Evolutionary conservation across 495 filamentous ascomycete species (phyloP).

Genomic region (Penicillium longicatenatum): DNA sequence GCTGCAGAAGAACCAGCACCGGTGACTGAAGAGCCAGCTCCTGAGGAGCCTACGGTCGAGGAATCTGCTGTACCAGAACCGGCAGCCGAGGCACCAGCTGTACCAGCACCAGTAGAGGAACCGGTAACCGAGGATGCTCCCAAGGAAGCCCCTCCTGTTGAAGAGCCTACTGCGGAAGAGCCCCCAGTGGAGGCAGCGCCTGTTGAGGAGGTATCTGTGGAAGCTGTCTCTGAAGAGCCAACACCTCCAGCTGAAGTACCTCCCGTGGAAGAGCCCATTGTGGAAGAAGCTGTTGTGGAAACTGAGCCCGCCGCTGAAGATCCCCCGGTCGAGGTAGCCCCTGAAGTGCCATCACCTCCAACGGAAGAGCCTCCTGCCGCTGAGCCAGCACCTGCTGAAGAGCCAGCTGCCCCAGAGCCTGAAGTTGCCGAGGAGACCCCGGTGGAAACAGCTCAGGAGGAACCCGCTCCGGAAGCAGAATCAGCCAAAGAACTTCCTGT

Average conservation of each 20-base stretch:
- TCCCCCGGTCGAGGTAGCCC: background rate
- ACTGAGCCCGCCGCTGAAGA: slow-evolving; percentile 4
- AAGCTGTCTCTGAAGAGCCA: background rate
- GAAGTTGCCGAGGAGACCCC: background rate
- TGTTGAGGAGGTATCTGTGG: slow-evolving; percentile 18
- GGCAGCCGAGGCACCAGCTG: background rate
- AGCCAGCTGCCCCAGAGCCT: slow-evolving; percentile 4
- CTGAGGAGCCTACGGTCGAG: slow-evolving; percentile 1
- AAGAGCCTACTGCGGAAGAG: background rate
- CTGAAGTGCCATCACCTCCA: background rate
- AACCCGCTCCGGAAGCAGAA: slow-evolving; percentile 9
- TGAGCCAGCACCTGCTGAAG: slow-evolving; percentile 5
- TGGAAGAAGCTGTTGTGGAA: background rate
- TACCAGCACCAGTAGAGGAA: too few species aligned
- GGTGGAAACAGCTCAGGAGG: slow-evolving; percentile 1
- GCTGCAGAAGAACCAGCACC: slow-evolving; percentile 4
- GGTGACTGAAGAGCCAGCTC: background rate
- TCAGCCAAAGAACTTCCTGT: slow-evolving; percentile 16
- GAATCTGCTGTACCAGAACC: background rate
- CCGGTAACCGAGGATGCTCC: background rate
- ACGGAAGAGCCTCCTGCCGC: background rate
- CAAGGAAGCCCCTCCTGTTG: background rate
- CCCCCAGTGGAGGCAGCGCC: slow-evolving; percentile 7
- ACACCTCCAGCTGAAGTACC: slow-evolving; percentile 4
- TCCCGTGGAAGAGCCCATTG: slow-evolving; percentile 3